Evolutionary conservation across 2,329 filamentous ascomycete genomes (phyloP), one percentile per base, ranked within the genome.

Genomic region (Fusarium chaquense): DNA sequence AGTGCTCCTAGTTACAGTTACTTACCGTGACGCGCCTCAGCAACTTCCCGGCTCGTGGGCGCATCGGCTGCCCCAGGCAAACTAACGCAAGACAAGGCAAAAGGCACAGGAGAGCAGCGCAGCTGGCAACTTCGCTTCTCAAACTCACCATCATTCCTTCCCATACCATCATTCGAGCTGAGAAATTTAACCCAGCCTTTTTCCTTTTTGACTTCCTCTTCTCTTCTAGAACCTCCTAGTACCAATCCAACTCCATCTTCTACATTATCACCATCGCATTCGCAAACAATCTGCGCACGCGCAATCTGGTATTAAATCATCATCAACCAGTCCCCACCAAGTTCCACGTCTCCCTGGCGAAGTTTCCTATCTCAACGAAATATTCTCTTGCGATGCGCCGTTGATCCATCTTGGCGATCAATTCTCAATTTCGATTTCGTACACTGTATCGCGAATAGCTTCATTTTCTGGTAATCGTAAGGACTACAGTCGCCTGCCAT

Each of bases 21-120:
- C 36, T n/a, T 40, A 40, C 67, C 60, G 64, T 69, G 71, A 76
- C 73, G 73, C 73, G 73, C 72, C 58, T 65, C 58, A 73, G 70
- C 70, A 54, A 55, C 58, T 47, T 72, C 62, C 63, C 32, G 56
- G 62, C 70, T 65, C 65, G 58, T 69, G 60, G 69, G 71, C 65
- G 69, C 68, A 70, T 68, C 59, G 63, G 61, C 56, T 57, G 62
- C 47, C 62, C 62, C 62, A 61, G 62, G 54, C 67, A 70, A 70
- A 70, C 50, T 57, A 62, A 65, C 62, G 62, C 61, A 65, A 65
- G 61, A 50, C 61, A 65, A 67, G 66, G 56, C 53, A 66, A 67
- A 67, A 63, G 62, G 60, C 44, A 52, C 49, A 58, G 54, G 55
- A 55, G 68, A 54, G 50, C 52, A 58, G 49, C 49, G 68, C 51